Percentiles rank a stretch among this genome's conserved stretches.
Conservation (phyloP, 2,329 filamentous ascomycete genomes). For the Aspergillus sp. region DNA sequence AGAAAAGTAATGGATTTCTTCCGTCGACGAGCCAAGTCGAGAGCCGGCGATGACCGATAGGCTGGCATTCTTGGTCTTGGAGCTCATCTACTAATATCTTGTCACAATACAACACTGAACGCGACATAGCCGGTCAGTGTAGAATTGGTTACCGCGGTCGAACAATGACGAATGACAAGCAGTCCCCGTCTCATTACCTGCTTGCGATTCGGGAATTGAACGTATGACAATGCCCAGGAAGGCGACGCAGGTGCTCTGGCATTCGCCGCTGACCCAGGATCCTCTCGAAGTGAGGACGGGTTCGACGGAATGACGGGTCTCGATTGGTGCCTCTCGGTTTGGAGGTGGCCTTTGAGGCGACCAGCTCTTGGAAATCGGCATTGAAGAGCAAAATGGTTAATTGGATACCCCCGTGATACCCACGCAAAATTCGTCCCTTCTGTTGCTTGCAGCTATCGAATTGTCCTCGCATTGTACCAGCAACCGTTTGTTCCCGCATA, state of each 20-base stretch:
- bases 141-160: conserved; percentile 9
- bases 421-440: conserved; percentile 36
- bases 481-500: conserved; percentile 29
- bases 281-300: conserved; percentile 5
- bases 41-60: conserved; percentile 53
- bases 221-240: conserved; percentile 13
- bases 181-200: conserved; percentile 13
- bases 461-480: conserved; percentile 32
- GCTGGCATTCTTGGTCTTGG: conserved; percentile 9
- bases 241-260: conserved; percentile 10
- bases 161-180: conserved; percentile 15
- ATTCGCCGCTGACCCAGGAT: conserved; percentile 9
- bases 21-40: conserved; percentile 76
- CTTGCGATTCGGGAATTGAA: conserved; percentile 14
- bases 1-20: conserved; percentile 99
- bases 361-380: conserved; percentile 23
- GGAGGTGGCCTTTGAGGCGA: conserved; percentile 18
- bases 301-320: conserved; percentile 14
- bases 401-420: conserved; percentile 45
- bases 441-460: conserved; percentile 39
- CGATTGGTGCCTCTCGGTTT: conserved; percentile 15
- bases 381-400: conserved; percentile 37
- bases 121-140: conserved; percentile 7
- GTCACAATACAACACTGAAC: conserved; percentile 14
- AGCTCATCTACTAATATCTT: conserved; percentile 17